phyloP scores from a whole-genome alignment of 2,329 filamentous ascomycete species.

The Volutella citrinella region DNA sequence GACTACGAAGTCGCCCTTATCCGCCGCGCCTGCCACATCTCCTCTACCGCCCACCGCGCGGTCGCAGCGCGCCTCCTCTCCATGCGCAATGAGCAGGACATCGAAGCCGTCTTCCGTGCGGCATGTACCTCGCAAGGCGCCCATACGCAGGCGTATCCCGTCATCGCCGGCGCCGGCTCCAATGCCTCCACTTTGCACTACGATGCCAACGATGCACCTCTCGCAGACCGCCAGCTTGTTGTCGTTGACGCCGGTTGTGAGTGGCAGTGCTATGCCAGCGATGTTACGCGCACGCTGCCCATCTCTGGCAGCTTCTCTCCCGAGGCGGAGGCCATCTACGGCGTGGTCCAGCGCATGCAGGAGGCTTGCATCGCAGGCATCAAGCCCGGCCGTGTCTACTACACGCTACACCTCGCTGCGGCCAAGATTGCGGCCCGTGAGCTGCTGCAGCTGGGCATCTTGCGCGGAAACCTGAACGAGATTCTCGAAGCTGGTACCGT shows the following conservation, averaged over 20 bases:
- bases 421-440: conserved; percentile 70
- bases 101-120: conserved; percentile 74
- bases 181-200: conserved; percentile 90
- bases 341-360: conserved; percentile 80
- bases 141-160: conserved; percentile 76
- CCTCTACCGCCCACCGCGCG: conserved; percentile 70
- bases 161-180: conserved; percentile 82
- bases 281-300: conserved; percentile 87
- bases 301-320: conserved; percentile 65
- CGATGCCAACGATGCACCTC: conserved; percentile 69
- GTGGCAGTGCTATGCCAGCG: conserved; percentile 80
- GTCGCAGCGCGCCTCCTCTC: conserved; percentile 63
- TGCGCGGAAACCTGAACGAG: conserved; percentile 61
- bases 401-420: conserved; percentile 70
- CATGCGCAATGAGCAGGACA: conserved; percentile 74
- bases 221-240: conserved; percentile 68
- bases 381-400: conserved; percentile 66
- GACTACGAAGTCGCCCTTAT: conserved; percentile 83
- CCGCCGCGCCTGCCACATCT: conserved; percentile 76
- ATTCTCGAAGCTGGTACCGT: conserved; percentile 51
- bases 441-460: conserved; percentile 67
- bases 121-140: conserved; percentile 71
- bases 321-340: conserved; percentile 72
- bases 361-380: conserved; percentile 66
- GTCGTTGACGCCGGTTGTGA: conserved; percentile 88